phyloP scores from a whole-genome alignment of 202 grass and related monocot genomes.

The Carex arenaria region DNA sequence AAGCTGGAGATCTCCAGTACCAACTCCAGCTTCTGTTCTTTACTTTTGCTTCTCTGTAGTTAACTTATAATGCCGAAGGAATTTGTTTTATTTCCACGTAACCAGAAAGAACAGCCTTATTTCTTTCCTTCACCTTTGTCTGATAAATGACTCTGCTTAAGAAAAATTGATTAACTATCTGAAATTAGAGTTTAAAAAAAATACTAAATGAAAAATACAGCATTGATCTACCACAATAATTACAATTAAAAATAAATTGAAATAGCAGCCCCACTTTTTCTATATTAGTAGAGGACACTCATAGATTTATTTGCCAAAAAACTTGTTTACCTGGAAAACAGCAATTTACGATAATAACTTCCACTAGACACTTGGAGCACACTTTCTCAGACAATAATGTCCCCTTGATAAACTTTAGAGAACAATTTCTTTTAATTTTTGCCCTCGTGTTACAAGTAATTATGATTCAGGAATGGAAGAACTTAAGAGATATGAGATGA shows the following conservation, averaged over 20 bases:
- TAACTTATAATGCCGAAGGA: slow-evolving; percentile 51
- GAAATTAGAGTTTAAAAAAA: neutral
- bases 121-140: slow-evolving; percentile 69
- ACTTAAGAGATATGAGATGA: neutral
- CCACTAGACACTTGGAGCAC: neutral
- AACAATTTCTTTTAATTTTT: neutral
- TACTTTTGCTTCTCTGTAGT: slow-evolving; percentile 13
- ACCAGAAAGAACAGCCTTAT: slow-evolving; percentile 70
- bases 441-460: neutral
- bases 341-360: neutral
- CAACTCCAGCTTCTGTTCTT: neutral
- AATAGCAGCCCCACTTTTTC: neutral
- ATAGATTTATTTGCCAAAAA: neutral
- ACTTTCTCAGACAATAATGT: neutral
- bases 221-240: neutral
- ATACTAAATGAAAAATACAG: neutral
- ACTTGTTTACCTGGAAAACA: neutral
- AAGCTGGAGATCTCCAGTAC: slow-evolving; percentile 4
- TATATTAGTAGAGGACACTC: neutral
- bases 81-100: slow-evolving; percentile 68
- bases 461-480: neutral
- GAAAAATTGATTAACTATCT: neutral
- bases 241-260: neutral
- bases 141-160: slow-evolving; percentile 62
- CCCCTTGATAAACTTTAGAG: neutral